Evolutionary conservation across 306 rosid species (phyloP).

Genomic region (Trichosanthes cucumerina): DNA sequence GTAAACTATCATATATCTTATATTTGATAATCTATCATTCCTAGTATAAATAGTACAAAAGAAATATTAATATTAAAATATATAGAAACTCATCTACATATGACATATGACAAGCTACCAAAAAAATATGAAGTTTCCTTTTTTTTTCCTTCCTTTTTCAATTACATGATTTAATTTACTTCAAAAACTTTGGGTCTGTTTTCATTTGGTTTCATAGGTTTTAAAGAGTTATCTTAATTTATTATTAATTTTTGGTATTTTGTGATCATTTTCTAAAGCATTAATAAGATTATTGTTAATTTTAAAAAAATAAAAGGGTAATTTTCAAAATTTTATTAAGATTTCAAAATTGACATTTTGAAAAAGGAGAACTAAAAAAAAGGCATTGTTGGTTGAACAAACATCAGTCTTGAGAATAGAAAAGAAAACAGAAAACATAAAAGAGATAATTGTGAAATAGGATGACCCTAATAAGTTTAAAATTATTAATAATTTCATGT

Average conservation of each 20-base stretch:
- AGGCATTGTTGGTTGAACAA: not conserved
- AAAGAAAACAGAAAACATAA: not conserved
- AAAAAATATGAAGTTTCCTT: not conserved
- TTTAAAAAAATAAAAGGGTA: not conserved
- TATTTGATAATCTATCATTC: not conserved
- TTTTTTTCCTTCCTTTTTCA: no score
- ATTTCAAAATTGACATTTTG: not conserved
- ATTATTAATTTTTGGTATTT: not conserved
- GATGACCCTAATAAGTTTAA: not conserved
- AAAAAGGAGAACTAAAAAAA: not conserved
- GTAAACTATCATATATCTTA: not conserved
- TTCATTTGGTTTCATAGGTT: not conserved
- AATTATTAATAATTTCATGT: not conserved
- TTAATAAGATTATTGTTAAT: not conserved
- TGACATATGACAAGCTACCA: slow-evolving; percentile 5
- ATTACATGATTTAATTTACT: not conserved
- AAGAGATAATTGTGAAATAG: not conserved
- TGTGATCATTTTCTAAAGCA: not conserved
- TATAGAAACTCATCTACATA: not conserved
- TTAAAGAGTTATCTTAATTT: not conserved
- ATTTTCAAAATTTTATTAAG: not conserved
- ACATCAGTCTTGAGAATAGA: not conserved
- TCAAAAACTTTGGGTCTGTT: not conserved
- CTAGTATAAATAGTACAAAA: not conserved
- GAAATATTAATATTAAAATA: not conserved